Base-by-base conservation (phyloP, 2,329 filamentous ascomycete species). In the Aureobasidium namibiae region DNA sequence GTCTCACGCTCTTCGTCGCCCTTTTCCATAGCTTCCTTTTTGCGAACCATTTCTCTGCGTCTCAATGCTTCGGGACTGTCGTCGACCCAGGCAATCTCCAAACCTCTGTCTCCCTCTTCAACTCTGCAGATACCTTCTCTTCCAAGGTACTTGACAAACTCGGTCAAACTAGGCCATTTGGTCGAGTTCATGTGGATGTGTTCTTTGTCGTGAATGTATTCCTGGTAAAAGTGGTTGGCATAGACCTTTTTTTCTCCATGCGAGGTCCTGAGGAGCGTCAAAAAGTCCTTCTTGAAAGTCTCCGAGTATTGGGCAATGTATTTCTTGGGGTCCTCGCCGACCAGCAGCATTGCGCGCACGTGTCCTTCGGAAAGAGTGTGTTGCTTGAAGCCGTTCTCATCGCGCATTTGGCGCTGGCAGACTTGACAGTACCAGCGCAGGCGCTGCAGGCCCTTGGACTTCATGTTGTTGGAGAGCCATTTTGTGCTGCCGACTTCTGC, bases 111-210 rank as follows among this genome's bases (percentile, higher is more conserved):
- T 41, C 86, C 90, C 72, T 97, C 92, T 72, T 97, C 91, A 0
- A 97, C 92, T 31, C 89, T 80, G 67, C 90, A 95, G 46, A 96
- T 85, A 0, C 92, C 89, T 72, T 97, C 91, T 23, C 88, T 78
- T 0, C 92, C 92, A 1, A 99, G 76, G 67, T 89, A 78, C 69
- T 96, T 95, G 14, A 89, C 90, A 69, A 96, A 95, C 67, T 97
- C 91, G 2, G 91, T 92, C 66, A 99, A 75, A 57, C 84, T 89
- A 4, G 86, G 83, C 91, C 91, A 97, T 67, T 87, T 87, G 0
- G 94, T 97, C 8, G 90, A 80, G 73, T 96, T 96, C 88, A 97
- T 91, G 70, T 97, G 94, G 9, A 94, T 78, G 70, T 97, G 92
- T 67, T 90, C 82, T 72, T 92, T 91, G 65, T 92, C 87, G 16